phyloP scores from a whole-genome alignment of 2,329 filamentous ascomycete species.

The Colletotrichum sansevieriae region DNA sequence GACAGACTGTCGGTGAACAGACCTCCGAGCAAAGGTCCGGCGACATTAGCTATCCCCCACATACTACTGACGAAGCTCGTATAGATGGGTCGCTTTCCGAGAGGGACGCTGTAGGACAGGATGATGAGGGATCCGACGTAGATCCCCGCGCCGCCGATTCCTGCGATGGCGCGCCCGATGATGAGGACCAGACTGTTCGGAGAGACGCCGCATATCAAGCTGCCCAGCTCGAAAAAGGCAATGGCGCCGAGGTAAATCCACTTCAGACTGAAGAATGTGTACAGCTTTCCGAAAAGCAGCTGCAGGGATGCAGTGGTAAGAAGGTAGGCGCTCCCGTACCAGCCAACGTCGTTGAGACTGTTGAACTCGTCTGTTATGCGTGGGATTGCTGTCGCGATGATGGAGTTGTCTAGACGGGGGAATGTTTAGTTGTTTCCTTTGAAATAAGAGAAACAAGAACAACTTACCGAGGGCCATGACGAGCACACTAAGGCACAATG shows the following conservation, averaged over 20 bases:
- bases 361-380: slow-evolving; percentile 58
- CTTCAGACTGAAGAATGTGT: slow-evolving; percentile 60
- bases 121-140: slow-evolving; percentile 60
- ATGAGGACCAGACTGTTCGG: slow-evolving; percentile 52
- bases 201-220: slow-evolving; percentile 54
- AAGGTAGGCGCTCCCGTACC: slow-evolving; percentile 62
- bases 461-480: slow-evolving; percentile 54
- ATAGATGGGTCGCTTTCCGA: slow-evolving; percentile 51
- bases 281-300: slow-evolving; percentile 57
- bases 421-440: not conserved
- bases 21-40: slow-evolving; percentile 52
- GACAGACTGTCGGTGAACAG: slow-evolving; percentile 52
- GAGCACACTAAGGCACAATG: slow-evolving; percentile 55
- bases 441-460: not conserved
- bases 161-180: slow-evolving; percentile 52
- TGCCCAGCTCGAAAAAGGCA: slow-evolving; percentile 58
- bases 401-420: slow-evolving; percentile 51
- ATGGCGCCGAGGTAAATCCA: slow-evolving; percentile 55
- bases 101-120: slow-evolving; percentile 54
- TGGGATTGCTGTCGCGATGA: slow-evolving; percentile 60
- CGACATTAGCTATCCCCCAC: slow-evolving; percentile 59
- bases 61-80: slow-evolving; percentile 58
- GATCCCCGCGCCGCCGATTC: slow-evolving; percentile 58
- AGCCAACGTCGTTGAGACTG: slow-evolving; percentile 61
- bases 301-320: slow-evolving; percentile 57